Evolutionary conservation across 2,329 filamentous ascomycete genomes (phyloP).

Genomic region (Volutella citrinella): DNA sequence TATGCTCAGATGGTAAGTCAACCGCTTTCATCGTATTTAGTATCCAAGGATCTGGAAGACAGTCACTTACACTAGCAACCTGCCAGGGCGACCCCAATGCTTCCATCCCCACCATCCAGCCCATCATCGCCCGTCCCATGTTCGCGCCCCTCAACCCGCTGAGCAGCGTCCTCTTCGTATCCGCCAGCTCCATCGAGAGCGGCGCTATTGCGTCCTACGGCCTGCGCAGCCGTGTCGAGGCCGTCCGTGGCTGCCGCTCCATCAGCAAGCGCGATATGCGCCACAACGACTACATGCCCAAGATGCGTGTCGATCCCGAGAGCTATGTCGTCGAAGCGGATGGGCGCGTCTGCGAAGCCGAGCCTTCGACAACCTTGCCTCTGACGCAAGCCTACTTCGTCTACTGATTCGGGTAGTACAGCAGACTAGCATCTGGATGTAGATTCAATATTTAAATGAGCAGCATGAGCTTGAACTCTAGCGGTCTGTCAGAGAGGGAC

Average conservation of each 20-base stretch:
- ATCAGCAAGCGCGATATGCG: slow-evolving; percentile 88
- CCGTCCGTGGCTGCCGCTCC: slow-evolving; percentile 71
- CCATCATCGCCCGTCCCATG: slow-evolving; percentile 80
- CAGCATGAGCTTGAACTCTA: too few species aligned
- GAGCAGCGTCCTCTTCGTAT: slow-evolving; percentile 81
- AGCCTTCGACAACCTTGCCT: slow-evolving; percentile 68
- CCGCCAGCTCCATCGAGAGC: slow-evolving; percentile 63
- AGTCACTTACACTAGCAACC: too few species aligned
- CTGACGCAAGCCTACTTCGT: slow-evolving; percentile 76
- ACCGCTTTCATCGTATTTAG: not conserved
- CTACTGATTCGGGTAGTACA: too few species aligned
- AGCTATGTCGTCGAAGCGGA: slow-evolving; percentile 85
- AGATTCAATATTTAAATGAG: too few species aligned
- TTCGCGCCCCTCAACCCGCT: slow-evolving; percentile 72
- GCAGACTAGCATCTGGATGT: too few species aligned
- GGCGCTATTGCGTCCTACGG: slow-evolving; percentile 70
- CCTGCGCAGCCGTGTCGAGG: slow-evolving; percentile 74
- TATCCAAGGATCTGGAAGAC: too few species aligned
- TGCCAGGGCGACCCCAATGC: slow-evolving; percentile 72
- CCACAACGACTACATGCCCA: slow-evolving; percentile 78
- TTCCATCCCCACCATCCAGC: slow-evolving; percentile 85
- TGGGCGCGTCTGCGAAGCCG: slow-evolving; percentile 68
- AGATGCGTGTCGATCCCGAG: slow-evolving; percentile 91
- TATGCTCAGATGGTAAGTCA: slow-evolving; percentile 74
- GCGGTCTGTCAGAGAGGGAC: too few species aligned